Evolutionary conservation across 1,284 basidiomycete species (phyloP), one percentile per base, ranked within the genome.

Genomic region (Sphaerobolus stellatus): DNA sequence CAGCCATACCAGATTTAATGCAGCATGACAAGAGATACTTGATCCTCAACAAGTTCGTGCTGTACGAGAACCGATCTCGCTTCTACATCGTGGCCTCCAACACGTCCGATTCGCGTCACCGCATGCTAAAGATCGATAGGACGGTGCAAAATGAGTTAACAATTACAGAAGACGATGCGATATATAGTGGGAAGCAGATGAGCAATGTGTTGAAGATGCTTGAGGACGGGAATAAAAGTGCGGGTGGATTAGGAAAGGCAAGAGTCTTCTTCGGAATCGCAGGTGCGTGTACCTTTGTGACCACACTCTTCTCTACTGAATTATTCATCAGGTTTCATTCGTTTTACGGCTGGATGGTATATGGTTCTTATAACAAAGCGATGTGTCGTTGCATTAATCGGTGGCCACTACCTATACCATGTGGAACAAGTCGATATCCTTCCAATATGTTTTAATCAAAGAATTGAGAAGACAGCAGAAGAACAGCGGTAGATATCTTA

Each of bases 321-420:
- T 41, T 13, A 43, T 11, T 36, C 24, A 25, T 22, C 62, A 90
- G 94, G 94, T 1, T 96, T 97, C 65, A 84, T 95, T 54, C 81
- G 83, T 45, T 95, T 96, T 66, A 95, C 93, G 2, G 87, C 90
- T 2, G 90, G 92, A 8, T 96, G 91, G 89, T 95, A 97, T 66
- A 86, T 96, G 80, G 79, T 97, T 48, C 73, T 95, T 28, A 88
- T 98, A 63, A 88, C 91, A 30, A 92, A 94, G 67, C 83, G 96
- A 29, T 90, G 91, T 7, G 90, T 94, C 5, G 96, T 99, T 22
- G 94, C 94, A 0, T 80, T 99, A 2, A 77, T 99, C 4, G 97
- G 96, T 1, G 97, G 96, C 0, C 96, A 99, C 68, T 98, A 98
- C 67, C 78, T 99, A 43, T 99, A 97, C 66, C 97, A 99, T 64